Evolutionary conservation across 768 basidiomycete genomes (phyloP).

Genomic region (Leccinum truebloodii): DNA sequence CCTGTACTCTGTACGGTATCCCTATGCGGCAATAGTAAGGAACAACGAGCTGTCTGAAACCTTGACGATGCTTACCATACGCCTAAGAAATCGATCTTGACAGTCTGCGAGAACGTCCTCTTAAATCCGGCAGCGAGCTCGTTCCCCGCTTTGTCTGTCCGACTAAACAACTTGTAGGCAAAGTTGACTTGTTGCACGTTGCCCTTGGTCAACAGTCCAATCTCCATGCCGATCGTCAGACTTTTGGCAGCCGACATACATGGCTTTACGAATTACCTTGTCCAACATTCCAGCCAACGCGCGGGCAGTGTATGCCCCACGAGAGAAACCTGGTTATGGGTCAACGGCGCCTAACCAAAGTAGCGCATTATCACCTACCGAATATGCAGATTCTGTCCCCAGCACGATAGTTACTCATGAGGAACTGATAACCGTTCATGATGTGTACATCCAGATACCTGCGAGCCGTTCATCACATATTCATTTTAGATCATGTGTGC

Average conservation of each 20-base stretch:
- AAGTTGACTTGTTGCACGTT: conserved; percentile 72
- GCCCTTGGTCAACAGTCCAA: conserved; percentile 68
- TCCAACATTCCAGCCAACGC: conserved; percentile 75
- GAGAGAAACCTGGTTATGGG: conserved; percentile 62
- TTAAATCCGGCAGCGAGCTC: conserved; percentile 67
- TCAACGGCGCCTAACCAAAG: conserved; percentile 11
- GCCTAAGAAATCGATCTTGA: conserved; percentile 76
- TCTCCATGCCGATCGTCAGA: conserved; percentile 37
- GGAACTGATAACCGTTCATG: conserved; percentile 71
- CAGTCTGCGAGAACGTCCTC: conserved; percentile 63
- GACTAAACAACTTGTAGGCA: conserved; percentile 72
- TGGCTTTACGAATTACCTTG: conserved; percentile 46
- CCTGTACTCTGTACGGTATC: conserved; percentile 83
- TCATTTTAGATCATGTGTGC: background rate
- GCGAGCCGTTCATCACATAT: background rate
- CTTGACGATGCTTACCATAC: conserved; percentile 54
- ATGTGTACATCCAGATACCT: conserved; percentile 76
- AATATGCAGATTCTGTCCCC: conserved; percentile 79
- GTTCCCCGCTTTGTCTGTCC: conserved; percentile 45
- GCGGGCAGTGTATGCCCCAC: conserved; percentile 65
- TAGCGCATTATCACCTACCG: conserved; percentile 39
- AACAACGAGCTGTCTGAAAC: background rate
- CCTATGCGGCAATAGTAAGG: conserved; percentile 38
- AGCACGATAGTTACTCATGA: conserved; percentile 75
- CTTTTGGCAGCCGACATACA: background rate